These are phyloP conservation scores for Lupinus albus DNA, from an alignment of 306 rosid genomes.

Conservation along the genomic window DNA sequence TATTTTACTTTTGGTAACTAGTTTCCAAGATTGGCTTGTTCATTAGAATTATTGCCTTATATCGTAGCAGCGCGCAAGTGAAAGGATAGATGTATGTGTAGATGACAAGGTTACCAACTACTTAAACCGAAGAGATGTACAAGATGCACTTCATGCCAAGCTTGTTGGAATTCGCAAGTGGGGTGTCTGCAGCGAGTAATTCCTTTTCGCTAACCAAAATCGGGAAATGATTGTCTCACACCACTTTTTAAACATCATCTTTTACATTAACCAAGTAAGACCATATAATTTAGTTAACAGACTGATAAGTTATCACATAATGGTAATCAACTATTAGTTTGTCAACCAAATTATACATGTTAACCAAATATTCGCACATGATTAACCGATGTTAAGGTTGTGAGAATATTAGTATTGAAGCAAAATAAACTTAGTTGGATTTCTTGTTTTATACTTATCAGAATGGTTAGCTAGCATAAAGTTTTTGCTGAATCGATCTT, in stretches of 20 bases:
- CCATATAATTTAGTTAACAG: neutral
- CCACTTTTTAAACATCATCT: neutral
- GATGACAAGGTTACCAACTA: slow-evolving; percentile 89
- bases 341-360: neutral
- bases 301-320: neutral
- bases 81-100: slow-evolving; percentile 85
- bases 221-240: neutral
- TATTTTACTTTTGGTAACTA: neutral
- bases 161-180: slow-evolving; percentile 84
- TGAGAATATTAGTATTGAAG: neutral
- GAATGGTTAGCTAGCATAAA: slow-evolving; percentile 7
- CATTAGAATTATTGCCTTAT: neutral
- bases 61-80: slow-evolving; percentile 62
- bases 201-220: slow-evolving; percentile 1
- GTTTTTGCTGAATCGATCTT: neutral
- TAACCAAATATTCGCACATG: neutral
- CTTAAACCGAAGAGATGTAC: slow-evolving; percentile 81
- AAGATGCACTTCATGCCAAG: slow-evolving; percentile 77
- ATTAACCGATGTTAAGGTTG: neutral
- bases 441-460: neutral
- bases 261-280: no score
- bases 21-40: slow-evolving; percentile 32
- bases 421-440: neutral
- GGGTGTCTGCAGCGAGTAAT: slow-evolving; percentile 92
- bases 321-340: neutral